phyloP scores from a whole-genome alignment of 495 filamentous ascomycete species.

The Hypoxylon rickii region DNA sequence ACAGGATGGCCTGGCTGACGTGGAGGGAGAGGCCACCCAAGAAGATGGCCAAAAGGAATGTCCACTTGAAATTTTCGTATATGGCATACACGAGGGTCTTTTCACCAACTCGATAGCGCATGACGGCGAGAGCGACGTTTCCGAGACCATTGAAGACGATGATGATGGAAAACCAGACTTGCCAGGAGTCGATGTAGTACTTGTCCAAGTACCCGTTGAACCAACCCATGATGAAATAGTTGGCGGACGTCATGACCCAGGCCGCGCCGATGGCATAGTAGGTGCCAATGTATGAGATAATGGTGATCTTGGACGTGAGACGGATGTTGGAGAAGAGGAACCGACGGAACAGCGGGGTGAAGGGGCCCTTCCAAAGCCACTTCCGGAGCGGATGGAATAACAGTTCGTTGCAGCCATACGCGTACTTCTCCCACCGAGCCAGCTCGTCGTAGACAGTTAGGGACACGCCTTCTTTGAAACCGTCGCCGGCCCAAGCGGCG shows the following conservation, averaged over 20 bases:
- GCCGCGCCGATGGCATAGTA: conserved; percentile 83
- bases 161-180: conserved; percentile 75
- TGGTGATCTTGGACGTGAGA: conserved; percentile 77
- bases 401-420: conserved; percentile 84
- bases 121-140: conserved; percentile 65
- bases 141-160: conserved; percentile 73
- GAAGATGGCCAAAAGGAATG: conserved; percentile 69
- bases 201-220: conserved; percentile 75
- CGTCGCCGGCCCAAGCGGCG: conserved; percentile 72
- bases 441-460: conserved; percentile 85
- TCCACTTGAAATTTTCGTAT: conserved; percentile 75
- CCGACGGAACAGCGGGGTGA: conserved; percentile 72
- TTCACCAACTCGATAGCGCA: conserved; percentile 70
- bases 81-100: conserved; percentile 57
- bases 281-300: conserved; percentile 84
- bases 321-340: conserved; percentile 76
- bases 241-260: conserved; percentile 76
- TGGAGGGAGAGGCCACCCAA: conserved; percentile 72
- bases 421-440: conserved; percentile 84
- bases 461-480: conserved; percentile 84
- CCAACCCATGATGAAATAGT: conserved; percentile 81
- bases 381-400: conserved; percentile 74
- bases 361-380: conserved; percentile 68
- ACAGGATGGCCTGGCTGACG: conserved; percentile 66
- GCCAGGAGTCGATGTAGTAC: conserved; percentile 77